phyloP scores from a whole-genome alignment of 257 asterid genomes.

The Thymus quinquecostatus region DNA sequence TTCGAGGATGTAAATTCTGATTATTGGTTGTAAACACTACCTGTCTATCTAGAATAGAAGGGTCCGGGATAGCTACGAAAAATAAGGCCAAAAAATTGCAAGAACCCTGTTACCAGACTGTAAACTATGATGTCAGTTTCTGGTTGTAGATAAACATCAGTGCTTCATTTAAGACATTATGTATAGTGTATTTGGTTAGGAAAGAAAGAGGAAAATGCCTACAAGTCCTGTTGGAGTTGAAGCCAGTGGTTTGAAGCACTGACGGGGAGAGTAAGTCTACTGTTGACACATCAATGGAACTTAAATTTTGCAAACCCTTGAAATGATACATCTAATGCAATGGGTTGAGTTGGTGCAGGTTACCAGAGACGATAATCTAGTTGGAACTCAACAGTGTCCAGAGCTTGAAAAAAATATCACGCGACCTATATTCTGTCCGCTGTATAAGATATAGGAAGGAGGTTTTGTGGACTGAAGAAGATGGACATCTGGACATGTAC shows the following conservation, averaged over 20 bases:
- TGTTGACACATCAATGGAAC: not conserved
- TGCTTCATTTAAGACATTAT: not conserved
- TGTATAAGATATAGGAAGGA: not conserved
- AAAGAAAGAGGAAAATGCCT: not conserved
- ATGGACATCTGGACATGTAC: not conserved
- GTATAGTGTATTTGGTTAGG: not conserved
- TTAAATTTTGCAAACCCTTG: not conserved
- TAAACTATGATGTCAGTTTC: too few relatives aligned
- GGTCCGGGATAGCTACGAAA: not conserved
- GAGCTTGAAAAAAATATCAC: not conserved
- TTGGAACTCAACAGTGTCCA: not conserved
- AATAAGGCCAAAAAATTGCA: too few relatives aligned
- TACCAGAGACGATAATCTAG: not conserved
- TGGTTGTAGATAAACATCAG: not conserved
- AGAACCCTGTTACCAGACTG: too few relatives aligned
- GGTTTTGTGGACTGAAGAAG: not conserved
- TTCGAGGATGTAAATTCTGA: too few relatives aligned
- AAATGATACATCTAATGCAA: not conserved
- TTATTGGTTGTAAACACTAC: not conserved
- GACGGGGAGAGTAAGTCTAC: not conserved
- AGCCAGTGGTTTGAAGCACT: not conserved
- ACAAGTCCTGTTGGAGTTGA: not conserved
- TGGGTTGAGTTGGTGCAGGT: slow-evolving; percentile 5
- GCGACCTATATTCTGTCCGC: not conserved
- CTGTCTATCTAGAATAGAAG: not conserved